Evolutionary conservation across 148 eudicot genomes (phyloP), one percentile per base, ranked within the genome.

Genomic region (Rhododendron williamsianum): DNA sequence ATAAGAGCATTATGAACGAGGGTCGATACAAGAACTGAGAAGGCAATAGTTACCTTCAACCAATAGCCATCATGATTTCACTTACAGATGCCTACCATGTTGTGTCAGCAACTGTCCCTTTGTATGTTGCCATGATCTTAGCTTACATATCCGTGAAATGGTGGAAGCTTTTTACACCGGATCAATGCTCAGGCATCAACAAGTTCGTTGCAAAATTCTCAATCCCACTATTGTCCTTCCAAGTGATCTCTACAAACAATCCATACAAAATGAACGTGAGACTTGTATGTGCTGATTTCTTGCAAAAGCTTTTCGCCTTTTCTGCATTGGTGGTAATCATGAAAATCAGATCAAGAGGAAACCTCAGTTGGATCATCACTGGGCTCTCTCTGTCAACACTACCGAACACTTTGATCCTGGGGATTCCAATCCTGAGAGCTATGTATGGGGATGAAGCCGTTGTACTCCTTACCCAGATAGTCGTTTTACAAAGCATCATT

Each of bases 121-220:
- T 92, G 19, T 92, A 91, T 63, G 91, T 90, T 6, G 92, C 92
- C 83, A 90, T 91, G 92, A 76, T 87, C 56, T 76, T 90, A 76
- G 94, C 87, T 48, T 92, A 91, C 73, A 43, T 87, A 4, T 91
- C 92, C 0, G 81, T 89, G n/a, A 88, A 84, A 85, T 89, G 90
- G 87, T 87, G 88, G 89, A 91, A 89, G 69, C 84, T 91, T 15
- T 91, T 92, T 58, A 87, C 90, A 30, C 83, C 88, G 43, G 91
- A 91, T 43, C 93, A 92, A 82, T 90, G 93, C 82, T 45, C 89
- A 7, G 94, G 93, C 41, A 91, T 92, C 89, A 92, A 91, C 88
- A 90, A 90, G 71, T 92, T 92, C 41, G 94, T 92, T 6, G 89
- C 93, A 0, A 90, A 84, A 52, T 90, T 92, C 85, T 88, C 94